phyloP scores from a whole-genome alignment of 305 asterid species.

The Fraxinus albicans region DNA sequence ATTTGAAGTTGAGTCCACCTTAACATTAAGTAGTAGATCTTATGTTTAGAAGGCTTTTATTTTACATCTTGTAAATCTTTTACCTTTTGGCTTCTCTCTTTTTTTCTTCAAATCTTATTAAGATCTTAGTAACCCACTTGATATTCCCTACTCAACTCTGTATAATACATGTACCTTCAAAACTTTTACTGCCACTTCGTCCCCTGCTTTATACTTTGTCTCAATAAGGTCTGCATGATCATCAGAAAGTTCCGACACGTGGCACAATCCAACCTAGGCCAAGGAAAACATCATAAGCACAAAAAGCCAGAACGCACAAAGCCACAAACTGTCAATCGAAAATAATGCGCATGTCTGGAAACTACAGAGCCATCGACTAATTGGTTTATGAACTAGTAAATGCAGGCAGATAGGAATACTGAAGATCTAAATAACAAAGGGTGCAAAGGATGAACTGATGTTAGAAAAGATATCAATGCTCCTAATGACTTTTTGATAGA shows the following conservation, averaged over 20 bases:
- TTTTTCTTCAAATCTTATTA: background rate
- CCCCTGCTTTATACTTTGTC: slow-evolving; percentile 63
- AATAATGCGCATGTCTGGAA: background rate
- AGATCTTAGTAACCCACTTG: background rate
- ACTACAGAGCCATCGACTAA: background rate
- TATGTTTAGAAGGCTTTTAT: background rate
- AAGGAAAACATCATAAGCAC: slow-evolving; percentile 29
- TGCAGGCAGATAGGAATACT: background rate
- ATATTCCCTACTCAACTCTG: background rate
- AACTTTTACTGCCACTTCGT: slow-evolving; percentile 69
- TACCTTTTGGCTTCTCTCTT: background rate
- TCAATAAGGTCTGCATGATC: slow-evolving; percentile 53
- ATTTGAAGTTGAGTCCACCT: slow-evolving; percentile 7
- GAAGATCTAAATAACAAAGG: background rate
- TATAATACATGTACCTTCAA: slow-evolving; percentile 62
- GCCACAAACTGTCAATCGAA: background rate
- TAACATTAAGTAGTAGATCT: background rate
- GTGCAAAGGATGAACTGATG: background rate
- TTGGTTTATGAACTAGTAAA: background rate
- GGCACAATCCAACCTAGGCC: slow-evolving; percentile 91
- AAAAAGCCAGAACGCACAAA: slow-evolving; percentile 16
- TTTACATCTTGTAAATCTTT: slow-evolving; percentile 1
- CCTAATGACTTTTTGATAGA: background rate
- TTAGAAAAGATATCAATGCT: background rate
- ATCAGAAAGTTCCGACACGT: slow-evolving; percentile 88